phyloP scores from a whole-genome alignment of 2,329 filamentous ascomycete species.

The Sarocladium oryzae region DNA sequence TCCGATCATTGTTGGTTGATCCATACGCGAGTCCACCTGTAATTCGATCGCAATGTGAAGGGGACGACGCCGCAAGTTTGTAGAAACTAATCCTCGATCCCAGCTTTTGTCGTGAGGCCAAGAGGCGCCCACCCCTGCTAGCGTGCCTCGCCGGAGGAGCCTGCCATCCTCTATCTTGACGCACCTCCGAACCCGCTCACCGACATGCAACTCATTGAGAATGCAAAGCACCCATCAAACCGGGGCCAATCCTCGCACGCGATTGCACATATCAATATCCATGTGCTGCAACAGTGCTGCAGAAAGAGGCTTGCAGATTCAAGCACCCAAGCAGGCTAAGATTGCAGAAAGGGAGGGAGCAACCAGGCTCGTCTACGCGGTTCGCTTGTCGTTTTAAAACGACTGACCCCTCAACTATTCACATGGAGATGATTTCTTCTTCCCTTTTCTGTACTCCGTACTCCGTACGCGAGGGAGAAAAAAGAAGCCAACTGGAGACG shows the following conservation, averaged over 20 bases:
- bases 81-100: background rate
- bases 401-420: too few relatives aligned
- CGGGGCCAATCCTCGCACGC: background rate
- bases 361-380: background rate
- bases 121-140: constrained; percentile 4
- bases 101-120: background rate
- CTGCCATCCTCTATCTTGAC: background rate
- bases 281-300: background rate
- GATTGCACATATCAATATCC: background rate
- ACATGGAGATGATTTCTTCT: too few relatives aligned
- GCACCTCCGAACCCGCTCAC: constrained; percentile 7
- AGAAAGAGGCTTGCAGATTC: background rate
- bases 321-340: constrained; percentile 4
- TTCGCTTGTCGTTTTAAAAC: background rate
- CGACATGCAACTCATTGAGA: constrained; percentile 8
- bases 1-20: too few relatives aligned
- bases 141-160: constrained; percentile 2
- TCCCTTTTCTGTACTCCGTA: background rate
- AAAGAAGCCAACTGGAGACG: background rate
- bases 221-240: background rate
- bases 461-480: background rate
- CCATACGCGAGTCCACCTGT: background rate
- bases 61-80: background rate
- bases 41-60: background rate
- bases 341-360: background rate